A percentile compares a stretch with the other conserved stretches of the same genome.
Conservation (phyloP, 179 eudicot species). For the Beta lomatogona region DNA sequence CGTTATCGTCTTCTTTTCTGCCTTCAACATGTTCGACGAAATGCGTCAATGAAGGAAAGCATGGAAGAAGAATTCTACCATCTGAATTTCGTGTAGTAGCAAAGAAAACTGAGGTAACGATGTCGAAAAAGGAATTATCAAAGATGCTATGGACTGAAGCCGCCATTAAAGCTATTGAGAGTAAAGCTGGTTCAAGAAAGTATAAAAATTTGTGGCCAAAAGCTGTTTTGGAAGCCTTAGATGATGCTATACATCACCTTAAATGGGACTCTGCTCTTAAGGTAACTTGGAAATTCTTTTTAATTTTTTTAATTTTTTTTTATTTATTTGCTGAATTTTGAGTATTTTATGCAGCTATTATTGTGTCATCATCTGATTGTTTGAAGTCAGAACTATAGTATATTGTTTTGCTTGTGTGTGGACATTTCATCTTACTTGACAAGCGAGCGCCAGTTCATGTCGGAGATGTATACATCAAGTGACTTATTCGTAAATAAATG, state of each 20-base stretch:
- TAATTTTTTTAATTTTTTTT: too few relatives aligned
- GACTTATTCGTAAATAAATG: too few relatives aligned
- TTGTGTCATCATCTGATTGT: too few relatives aligned
- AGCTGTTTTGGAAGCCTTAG: slow-evolving; percentile 77
- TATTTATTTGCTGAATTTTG: too few relatives aligned
- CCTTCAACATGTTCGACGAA: slow-evolving; percentile 54
- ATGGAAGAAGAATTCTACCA: not conserved
- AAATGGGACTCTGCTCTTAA: slow-evolving; percentile 86
- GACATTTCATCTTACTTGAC: too few relatives aligned
- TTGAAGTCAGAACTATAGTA: not conserved
- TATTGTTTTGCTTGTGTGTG: not conserved
- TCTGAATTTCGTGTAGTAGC: slow-evolving; percentile 33
- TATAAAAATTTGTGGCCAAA: slow-evolving; percentile 73
- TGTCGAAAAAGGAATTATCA: slow-evolving; percentile 58
- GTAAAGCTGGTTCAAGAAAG: slow-evolving; percentile 64
- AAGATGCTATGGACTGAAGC: slow-evolving; percentile 76
- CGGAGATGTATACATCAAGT: too few relatives aligned
- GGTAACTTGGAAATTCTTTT: slow-evolving; percentile 37
- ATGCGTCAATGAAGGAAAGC: slow-evolving; percentile 34
- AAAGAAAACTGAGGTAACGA: slow-evolving; percentile 33
- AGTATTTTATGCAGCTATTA: too few relatives aligned
- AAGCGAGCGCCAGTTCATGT: too few relatives aligned
- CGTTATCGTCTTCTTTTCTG: slow-evolving; percentile 26
- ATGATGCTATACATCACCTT: slow-evolving; percentile 51
- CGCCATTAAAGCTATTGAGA: slow-evolving; percentile 63